Evolutionary conservation across 1,284 basidiomycete species (phyloP), one percentile per base, ranked within the genome.

Genomic region (Pascua guehoae): DNA sequence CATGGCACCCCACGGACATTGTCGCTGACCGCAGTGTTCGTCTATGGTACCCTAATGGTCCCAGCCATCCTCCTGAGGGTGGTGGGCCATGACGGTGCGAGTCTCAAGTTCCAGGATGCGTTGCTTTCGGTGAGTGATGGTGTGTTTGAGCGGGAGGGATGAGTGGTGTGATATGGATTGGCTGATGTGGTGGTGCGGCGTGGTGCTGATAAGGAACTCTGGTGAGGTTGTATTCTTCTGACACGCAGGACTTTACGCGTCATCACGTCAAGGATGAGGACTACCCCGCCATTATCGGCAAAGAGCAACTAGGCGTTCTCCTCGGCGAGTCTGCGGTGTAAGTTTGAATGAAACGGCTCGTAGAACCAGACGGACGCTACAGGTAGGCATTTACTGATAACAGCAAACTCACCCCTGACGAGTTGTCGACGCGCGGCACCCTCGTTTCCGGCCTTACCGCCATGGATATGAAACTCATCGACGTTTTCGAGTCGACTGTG

Each of bases 21-120:
- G 4, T 2, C 39, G 39, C 59, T 61, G 18, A 61, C 47, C 1
- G 1, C 79, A 57, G 88, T 88, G 5, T 93, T 94, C 76, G 91
- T 92, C 79, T 92, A 94, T 71, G 91, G 91, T 36, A 91, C 88
- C 0, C 75, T 89, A 32, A 84, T 88, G 79, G 86, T 88, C 61
- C 87, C 88, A 11, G 82, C 81, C 51, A 84, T 89, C 63, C 77
- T 89, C 41, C 80, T 76, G 56, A 79, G 83, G 16, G 87, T 89
- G 10, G 82, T 89, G 32, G 79, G 79, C 10, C 83, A 86, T 57
- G 77, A 84, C 51, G 84, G 83, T 11, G 66, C 77, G 10, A 78
- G 83, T 57, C 78, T 89, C 7, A 68, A 79, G 43, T 81, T 85
- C 51, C 82, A 84, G 62, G 82, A 86, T 54, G 83, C 82, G 0